Conservation (phyloP, 768 basidiomycete species). For the Panus rudis region DNA sequence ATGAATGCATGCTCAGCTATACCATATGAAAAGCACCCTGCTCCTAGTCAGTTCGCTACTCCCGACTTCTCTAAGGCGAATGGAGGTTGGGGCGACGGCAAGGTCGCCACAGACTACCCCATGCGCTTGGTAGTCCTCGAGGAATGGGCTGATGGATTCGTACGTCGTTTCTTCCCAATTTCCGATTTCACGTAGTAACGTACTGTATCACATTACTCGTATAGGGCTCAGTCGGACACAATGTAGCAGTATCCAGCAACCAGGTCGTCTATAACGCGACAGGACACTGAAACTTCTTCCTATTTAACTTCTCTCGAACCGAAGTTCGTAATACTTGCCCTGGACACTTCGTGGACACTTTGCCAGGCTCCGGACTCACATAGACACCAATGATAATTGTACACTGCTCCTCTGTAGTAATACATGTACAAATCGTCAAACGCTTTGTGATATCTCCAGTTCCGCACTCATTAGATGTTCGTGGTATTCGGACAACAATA, state of each 20-base stretch:
- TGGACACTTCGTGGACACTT: no score
- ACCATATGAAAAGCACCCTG: slow-evolving; percentile 31
- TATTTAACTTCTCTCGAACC: no score
- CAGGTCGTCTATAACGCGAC: slow-evolving; percentile 22
- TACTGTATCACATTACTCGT: neutral
- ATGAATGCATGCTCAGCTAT: slow-evolving; percentile 26
- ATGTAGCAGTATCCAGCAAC: slow-evolving; percentile 14
- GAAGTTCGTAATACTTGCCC: no score
- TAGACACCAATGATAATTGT: no score
- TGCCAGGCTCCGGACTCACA: no score
- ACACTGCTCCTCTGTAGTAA: no score
- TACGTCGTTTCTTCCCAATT: slow-evolving; percentile 14
- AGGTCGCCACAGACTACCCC: slow-evolving; percentile 23
- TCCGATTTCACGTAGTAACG: neutral
- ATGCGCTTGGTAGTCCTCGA: slow-evolving; percentile 35
- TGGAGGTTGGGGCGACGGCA: slow-evolving; percentile 33
- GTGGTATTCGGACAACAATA: no score
- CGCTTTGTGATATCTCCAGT: no score
- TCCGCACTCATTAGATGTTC: no score
- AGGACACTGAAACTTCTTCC: neutral
- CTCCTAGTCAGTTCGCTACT: slow-evolving; percentile 35
- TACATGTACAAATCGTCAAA: no score
- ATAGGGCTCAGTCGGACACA: slow-evolving; percentile 17
- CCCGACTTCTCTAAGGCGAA: slow-evolving; percentile 37
- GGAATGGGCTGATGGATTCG: slow-evolving; percentile 33